Conservation (phyloP, 1,284 basidiomycete genomes). For the Waitea zeae region DNA sequence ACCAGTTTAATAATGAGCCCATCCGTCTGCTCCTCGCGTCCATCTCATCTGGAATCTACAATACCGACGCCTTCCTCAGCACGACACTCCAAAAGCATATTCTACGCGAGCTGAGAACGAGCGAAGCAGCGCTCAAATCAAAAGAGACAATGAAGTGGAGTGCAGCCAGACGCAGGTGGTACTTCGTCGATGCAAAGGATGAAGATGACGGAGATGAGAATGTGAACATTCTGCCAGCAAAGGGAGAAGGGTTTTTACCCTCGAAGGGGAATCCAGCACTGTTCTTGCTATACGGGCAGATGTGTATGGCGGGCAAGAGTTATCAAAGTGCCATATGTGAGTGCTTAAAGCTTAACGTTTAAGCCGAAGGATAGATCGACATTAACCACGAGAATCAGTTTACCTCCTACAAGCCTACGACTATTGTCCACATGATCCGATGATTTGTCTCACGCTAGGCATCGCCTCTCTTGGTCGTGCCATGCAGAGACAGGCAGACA, state of each 20-base stretch:
- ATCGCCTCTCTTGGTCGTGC: conserved; percentile 78
- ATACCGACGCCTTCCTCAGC: conserved; percentile 59
- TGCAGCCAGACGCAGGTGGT: conserved; percentile 31
- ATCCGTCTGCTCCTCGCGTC: conserved; percentile 56
- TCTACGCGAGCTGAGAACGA: conserved; percentile 56
- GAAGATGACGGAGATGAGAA: conserved; percentile 13
- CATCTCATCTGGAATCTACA: conserved; percentile 47
- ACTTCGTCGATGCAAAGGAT: conserved; percentile 8
- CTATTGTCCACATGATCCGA: conserved; percentile 66
- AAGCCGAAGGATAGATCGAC: no score
- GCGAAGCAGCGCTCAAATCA: conserved; percentile 41
- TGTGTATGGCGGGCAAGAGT: conserved; percentile 72
- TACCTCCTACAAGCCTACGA: conserved; percentile 85
- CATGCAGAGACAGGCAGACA: conserved; percentile 89
- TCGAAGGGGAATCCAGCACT: conserved; percentile 61
- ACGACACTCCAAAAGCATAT: conserved; percentile 69
- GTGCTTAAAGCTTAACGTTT: no score
- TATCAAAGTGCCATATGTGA: conserved; percentile 84
- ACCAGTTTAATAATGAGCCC: conserved; percentile 75
- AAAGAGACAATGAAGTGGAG: conserved; percentile 46
- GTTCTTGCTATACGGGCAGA: conserved; percentile 74
- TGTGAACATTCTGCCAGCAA: conserved; percentile 14
- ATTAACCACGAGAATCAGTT: conserved; percentile 24
- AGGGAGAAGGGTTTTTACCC: conserved; percentile 23
- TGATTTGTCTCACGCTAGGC: conserved; percentile 70